A percentile compares a stretch with the other conserved stretches of the same genome.
Conservation (phyloP, 1,284 basidiomycete genomes). For the Earliella scabrosa region DNA sequence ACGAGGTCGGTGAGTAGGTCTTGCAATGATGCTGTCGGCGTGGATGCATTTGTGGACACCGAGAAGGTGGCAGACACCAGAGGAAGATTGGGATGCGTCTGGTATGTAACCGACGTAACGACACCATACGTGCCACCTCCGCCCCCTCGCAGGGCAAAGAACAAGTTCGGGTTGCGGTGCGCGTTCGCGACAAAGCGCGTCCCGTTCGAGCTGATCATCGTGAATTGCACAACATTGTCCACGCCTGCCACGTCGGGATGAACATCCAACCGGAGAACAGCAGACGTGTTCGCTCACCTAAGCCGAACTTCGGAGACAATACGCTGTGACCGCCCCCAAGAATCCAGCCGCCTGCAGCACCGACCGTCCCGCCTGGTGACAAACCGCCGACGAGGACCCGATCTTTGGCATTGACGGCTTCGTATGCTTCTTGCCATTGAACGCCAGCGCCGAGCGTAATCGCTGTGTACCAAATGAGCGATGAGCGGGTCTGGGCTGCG, state of each 20-base stretch:
- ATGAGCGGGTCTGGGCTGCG: neutral
- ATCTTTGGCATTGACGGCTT: conserved; percentile 33
- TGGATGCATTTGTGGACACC: conserved; percentile 26
- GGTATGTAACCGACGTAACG: conserved; percentile 44
- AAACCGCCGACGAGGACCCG: conserved; percentile 33
- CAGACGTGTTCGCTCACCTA: conserved; percentile 35
- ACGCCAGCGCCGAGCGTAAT: conserved; percentile 49
- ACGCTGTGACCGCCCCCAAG: conserved; percentile 50
- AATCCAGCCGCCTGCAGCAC: conserved; percentile 42
- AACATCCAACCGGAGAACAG: neutral
- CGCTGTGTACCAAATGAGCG: conserved; percentile 30
- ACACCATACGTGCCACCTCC: conserved; percentile 51
- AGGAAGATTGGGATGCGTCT: conserved; percentile 39
- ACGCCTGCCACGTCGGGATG: conserved; percentile 34
- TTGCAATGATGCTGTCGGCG: conserved; percentile 13
- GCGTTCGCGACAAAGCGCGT: conserved; percentile 39
- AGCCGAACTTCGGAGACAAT: conserved; percentile 44
- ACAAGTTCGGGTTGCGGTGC: conserved; percentile 44
- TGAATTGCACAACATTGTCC: conserved; percentile 48
- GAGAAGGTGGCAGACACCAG: conserved; percentile 27
- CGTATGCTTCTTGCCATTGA: conserved; percentile 48
- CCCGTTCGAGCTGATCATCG: conserved; percentile 43
- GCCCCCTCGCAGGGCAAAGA: conserved; percentile 56
- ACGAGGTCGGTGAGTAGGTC: conserved; percentile 25
- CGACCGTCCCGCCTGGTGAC: conserved; percentile 38